A percentile compares a stretch with the other conserved stretches of the same genome.
phyloP scores from a whole-genome alignment of 208 protist species.

The Kentomonas sorsogonicus region DNA sequence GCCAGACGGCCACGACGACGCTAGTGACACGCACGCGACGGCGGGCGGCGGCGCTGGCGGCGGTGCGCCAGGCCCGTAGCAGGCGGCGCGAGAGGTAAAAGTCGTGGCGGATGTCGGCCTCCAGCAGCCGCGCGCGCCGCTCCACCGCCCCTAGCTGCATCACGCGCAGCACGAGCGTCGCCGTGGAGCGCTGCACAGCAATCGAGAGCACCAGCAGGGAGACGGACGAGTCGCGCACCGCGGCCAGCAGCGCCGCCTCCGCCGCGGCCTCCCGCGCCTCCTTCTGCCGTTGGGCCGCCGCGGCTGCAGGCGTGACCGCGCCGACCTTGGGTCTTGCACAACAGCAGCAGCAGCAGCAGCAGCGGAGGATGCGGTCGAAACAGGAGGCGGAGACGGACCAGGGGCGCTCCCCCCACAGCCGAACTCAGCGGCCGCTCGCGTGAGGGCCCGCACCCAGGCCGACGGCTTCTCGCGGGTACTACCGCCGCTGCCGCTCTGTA shows the following conservation, averaged over 20 bases:
- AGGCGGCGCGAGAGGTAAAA: conserved; percentile 55
- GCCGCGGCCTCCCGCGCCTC: neutral
- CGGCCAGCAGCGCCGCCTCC: neutral
- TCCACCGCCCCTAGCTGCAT: conserved; percentile 38
- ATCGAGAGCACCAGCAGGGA: conserved; percentile 59
- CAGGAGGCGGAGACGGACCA: neutral
- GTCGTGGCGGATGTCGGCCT: conserved; percentile 42
- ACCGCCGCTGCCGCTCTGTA: no score
- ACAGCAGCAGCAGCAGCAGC: neutral
- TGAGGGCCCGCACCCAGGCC: no score
- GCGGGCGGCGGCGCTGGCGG: conserved; percentile 3
- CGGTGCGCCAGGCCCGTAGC: conserved; percentile 26
- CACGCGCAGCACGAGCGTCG: conserved; percentile 48
- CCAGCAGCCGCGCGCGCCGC: conserved; percentile 20
- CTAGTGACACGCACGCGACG: conserved; percentile 4
- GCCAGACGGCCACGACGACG: conserved; percentile 21
- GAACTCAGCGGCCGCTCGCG: no score
- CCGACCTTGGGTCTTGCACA: no score
- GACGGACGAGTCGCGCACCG: conserved; percentile 28
- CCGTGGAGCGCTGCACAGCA: conserved; percentile 44
- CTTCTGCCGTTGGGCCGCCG: conserved; percentile 1
- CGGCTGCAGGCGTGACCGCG: no score
- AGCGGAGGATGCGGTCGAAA: neutral
- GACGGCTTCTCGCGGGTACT: no score
- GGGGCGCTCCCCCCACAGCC: no score